A percentile compares a stretch with the other conserved stretches of the same genome.
Conservation (phyloP, 164 flowering plant species). For the Buxus sempervirens region DNA sequence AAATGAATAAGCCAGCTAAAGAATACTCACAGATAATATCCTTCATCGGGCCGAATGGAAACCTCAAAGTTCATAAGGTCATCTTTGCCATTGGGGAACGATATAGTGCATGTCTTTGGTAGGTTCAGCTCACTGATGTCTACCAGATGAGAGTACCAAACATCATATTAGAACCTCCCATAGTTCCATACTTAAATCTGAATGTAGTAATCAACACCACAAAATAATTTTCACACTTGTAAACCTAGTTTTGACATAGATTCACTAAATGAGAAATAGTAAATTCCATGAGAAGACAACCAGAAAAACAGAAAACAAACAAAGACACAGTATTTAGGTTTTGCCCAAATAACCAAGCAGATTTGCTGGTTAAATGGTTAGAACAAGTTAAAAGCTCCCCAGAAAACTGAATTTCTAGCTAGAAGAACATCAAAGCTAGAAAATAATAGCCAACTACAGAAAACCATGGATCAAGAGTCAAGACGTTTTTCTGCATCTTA, state of each 20-base stretch:
- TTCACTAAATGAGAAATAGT: neutral
- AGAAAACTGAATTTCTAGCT: no score
- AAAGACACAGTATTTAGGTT: neutral
- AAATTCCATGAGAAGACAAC: neutral
- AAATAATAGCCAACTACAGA: no score
- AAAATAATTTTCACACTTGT: neutral
- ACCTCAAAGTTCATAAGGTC: slow-evolving; percentile 57
- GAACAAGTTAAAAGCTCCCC: no score
- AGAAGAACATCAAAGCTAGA: no score
- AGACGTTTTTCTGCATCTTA: no score
- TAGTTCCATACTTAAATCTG: neutral
- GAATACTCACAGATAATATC: slow-evolving; percentile 40
- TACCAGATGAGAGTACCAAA: slow-evolving; percentile 12
- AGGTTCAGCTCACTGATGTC: slow-evolving; percentile 50
- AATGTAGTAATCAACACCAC: no score
- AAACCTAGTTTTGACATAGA: neutral
- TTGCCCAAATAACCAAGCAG: no score
- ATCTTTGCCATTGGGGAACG: slow-evolving; percentile 49
- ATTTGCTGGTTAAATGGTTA: no score
- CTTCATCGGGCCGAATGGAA: slow-evolving; percentile 47
- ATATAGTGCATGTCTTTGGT: slow-evolving; percentile 40
- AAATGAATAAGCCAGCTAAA: neutral
- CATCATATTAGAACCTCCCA: neutral
- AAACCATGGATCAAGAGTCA: no score
- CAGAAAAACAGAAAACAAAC: neutral